Conservation (phyloP, 352 stramenopile species). For the Phytopythium boreale region DNA sequence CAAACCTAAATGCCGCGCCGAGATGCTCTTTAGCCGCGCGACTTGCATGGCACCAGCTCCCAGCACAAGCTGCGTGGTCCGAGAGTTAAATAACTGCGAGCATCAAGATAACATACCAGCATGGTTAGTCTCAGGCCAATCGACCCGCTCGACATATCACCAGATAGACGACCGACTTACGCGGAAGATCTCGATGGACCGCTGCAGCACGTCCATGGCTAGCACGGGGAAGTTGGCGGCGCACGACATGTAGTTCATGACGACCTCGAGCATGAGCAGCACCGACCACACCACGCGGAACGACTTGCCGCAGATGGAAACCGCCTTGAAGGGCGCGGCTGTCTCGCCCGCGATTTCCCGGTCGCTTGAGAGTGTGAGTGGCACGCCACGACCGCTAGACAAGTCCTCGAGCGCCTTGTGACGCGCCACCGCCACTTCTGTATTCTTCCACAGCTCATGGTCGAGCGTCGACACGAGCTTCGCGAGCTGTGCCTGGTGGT, state of each 20-base stretch:
- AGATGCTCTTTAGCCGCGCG: conserved; percentile 96
- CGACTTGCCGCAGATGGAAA: conserved; percentile 89
- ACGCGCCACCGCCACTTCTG: conserved; percentile 86
- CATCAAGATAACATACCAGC: conserved; percentile 18
- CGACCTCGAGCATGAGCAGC: conserved; percentile 93
- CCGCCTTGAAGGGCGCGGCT: conserved; percentile 68
- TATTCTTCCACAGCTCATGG: conserved; percentile 94
- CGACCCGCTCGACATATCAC: too few species aligned
- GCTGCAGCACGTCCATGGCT: conserved; percentile 92
- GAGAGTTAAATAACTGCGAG: conserved; percentile 93
- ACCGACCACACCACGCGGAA: conserved; percentile 96
- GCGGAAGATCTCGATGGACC: conserved; percentile 90
- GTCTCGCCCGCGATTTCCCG: conserved; percentile 61
- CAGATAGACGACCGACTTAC: conserved; percentile 23
- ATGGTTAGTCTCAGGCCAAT: not conserved
- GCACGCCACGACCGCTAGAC: conserved; percentile 88
- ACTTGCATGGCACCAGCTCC: conserved; percentile 95
- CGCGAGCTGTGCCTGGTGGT: conserved; percentile 91
- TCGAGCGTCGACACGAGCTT: conserved; percentile 93
- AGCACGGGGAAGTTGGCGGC: conserved; percentile 93
- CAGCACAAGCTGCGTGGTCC: conserved; percentile 95
- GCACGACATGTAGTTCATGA: conserved; percentile 94
- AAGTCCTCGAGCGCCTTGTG: conserved; percentile 91
- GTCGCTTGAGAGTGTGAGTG: conserved; percentile 68
- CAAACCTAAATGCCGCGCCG: conserved; percentile 91